Evolutionary conservation across 164 flowering plant species (phyloP).

Genomic region (Magnolia kwangsiensis): DNA sequence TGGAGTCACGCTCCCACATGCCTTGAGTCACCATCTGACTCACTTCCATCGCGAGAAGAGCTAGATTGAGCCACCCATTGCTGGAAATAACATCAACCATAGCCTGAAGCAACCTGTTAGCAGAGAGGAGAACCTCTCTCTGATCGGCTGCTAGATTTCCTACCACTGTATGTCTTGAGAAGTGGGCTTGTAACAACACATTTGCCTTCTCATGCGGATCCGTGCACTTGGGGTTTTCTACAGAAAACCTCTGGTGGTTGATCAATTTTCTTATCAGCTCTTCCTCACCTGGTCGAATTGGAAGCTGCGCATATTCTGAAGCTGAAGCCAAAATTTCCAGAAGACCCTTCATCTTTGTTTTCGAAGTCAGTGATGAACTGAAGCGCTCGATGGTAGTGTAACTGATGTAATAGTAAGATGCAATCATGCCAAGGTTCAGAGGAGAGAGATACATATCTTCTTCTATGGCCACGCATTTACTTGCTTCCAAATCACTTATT

Average conservation of each 20-base stretch:
- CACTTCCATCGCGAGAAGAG: conserved; percentile 90
- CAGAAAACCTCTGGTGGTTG: conserved; percentile 83
- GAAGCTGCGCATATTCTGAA: conserved; percentile 80
- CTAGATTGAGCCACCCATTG: conserved; percentile 89
- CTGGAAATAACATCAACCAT: conserved; percentile 96
- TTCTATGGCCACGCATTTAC: conserved; percentile 71
- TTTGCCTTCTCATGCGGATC: conserved; percentile 95
- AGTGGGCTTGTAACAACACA: conserved; percentile 90
- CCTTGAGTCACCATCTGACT: conserved; percentile 98
- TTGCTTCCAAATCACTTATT: conserved; percentile 67
- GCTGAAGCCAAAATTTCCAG: conserved; percentile 85
- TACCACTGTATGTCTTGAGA: conserved; percentile 68
- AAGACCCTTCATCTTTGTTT: conserved; percentile 91
- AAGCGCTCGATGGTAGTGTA: conserved; percentile 80
- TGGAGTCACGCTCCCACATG: conserved; percentile 96
- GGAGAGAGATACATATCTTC: conserved; percentile 79
- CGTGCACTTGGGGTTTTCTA: conserved; percentile 68
- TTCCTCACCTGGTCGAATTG: conserved; percentile 90
- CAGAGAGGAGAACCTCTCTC: conserved; percentile 74
- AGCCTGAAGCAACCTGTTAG: conserved; percentile 81
- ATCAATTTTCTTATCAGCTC: conserved; percentile 67
- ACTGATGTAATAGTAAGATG: conserved; percentile 82
- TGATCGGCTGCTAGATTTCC: conserved; percentile 78
- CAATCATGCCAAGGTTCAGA: conserved; percentile 86
- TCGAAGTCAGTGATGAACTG: conserved; percentile 64